Conservation (phyloP, 2,329 filamentous ascomycete species). For the Aspergillus pseudoviridinutans region DNA sequence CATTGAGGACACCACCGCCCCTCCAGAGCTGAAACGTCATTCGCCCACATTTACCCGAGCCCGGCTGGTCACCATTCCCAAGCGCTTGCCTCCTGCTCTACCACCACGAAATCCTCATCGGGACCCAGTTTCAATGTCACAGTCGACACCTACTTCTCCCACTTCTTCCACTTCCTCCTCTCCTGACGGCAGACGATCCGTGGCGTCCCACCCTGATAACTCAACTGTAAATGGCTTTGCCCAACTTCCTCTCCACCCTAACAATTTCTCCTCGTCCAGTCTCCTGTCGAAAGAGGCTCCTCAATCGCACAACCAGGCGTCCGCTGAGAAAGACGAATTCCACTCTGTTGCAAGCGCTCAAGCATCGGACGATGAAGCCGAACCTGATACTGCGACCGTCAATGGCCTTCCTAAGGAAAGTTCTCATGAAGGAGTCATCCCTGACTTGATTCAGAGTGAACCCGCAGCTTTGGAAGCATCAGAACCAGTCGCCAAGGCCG, state of each 20-base stretch:
- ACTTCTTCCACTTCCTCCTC: slow-evolving; percentile 22
- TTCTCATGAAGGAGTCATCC: neutral
- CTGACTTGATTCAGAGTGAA: neutral
- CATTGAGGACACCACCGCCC: slow-evolving; percentile 45
- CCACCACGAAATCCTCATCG: slow-evolving; percentile 66
- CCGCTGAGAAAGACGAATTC: slow-evolving; percentile 37
- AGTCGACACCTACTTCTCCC: slow-evolving; percentile 18
- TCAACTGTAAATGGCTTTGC: slow-evolving; percentile 13
- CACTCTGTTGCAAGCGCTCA: slow-evolving; percentile 37
- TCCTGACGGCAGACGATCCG: slow-evolving; percentile 18
- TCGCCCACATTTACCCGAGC: slow-evolving; percentile 70
- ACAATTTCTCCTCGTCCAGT: slow-evolving; percentile 11
- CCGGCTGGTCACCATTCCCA: slow-evolving; percentile 78
- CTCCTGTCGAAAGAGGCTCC: slow-evolving; percentile 6
- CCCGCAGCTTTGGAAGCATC: neutral
- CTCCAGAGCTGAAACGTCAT: slow-evolving; percentile 56
- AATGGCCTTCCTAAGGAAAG: slow-evolving; percentile 1
- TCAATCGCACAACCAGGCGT: slow-evolving; percentile 11
- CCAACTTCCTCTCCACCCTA: slow-evolving; percentile 14
- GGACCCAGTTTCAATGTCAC: slow-evolving; percentile 17
- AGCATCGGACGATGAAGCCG: slow-evolving; percentile 23
- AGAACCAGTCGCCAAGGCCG: neutral
- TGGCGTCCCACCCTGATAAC: slow-evolving; percentile 20
- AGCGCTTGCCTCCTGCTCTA: slow-evolving; percentile 69
- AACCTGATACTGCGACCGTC: slow-evolving; percentile 7